Conservation (phyloP, 2,329 filamentous ascomycete genomes). For the Arthrobotrys conoides region DNA sequence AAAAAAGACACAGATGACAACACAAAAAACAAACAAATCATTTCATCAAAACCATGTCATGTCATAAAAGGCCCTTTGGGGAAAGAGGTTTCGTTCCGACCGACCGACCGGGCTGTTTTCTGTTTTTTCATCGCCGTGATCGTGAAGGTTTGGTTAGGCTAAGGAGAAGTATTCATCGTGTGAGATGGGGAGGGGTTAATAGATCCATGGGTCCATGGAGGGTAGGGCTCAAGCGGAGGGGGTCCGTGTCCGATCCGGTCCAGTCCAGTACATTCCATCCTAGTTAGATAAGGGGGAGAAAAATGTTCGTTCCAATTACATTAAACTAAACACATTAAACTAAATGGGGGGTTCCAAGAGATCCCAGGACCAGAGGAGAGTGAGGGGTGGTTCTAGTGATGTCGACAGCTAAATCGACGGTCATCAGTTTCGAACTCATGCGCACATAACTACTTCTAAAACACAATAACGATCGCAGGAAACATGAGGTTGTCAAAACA, state of each 20-base stretch:
- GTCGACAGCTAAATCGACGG: conserved; percentile 14
- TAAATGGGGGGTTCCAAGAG: background rate
- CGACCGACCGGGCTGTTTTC: conserved; percentile 12
- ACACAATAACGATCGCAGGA: background rate
- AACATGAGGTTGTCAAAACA: background rate
- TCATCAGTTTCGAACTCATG: conserved; percentile 16
- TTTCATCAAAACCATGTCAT: too few relatives aligned
- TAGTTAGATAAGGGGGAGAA: background rate
- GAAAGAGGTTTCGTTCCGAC: conserved; percentile 7
- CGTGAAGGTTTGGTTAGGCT: background rate
- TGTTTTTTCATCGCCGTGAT: conserved; percentile 12
- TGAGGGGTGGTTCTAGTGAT: background rate
- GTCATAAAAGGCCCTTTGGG: background rate
- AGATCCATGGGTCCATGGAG: too few relatives aligned
- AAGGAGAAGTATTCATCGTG: background rate
- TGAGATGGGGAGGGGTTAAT: too few relatives aligned
- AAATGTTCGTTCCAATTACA: conserved; percentile 14
- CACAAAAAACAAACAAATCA: background rate
- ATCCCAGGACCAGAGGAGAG: conserved; percentile 1
- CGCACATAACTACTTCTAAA: background rate
- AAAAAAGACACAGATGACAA: background rate
- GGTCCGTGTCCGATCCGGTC: background rate
- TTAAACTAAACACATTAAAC: conserved; percentile 16
- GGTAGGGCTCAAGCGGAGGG: background rate
- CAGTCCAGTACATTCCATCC: conserved; percentile 2